Evolutionary conservation across 768 basidiomycete species (phyloP), one percentile per base, ranked within the genome.

Genomic region (Hypholoma sublateritium): DNA sequence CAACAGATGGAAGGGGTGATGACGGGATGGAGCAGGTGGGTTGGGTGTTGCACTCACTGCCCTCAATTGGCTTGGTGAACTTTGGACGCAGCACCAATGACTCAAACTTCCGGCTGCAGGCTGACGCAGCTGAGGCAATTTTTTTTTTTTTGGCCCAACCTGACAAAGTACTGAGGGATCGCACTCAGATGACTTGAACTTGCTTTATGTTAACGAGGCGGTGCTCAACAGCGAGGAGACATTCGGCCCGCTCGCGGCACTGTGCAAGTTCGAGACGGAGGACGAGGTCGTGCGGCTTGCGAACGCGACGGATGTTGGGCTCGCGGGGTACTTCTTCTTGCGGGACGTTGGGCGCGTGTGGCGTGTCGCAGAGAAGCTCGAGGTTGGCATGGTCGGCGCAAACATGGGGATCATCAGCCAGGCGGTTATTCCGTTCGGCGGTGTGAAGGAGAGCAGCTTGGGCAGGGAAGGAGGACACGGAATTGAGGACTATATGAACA

Each of bases 291-390:
- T 98, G 55, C 78, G 80, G 62, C 72, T 93, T 50, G 96, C 96
- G 34, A 98, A 99, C 71, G 75, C 83, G 63, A 80, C 87, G 1
- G 84, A 91, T n/a, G 84, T 90, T 22, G 97, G 97, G 0, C 78
- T 99, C 21, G 94, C 96, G 17, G 95, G 95, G 4, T 97, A 98
- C 74, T 95, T 98, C 79, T 99, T 86, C 79, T 81, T 80, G 37
- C 68, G 81, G 62, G 96, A 98, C 68, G 79, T 97, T 4, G 91
- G 93, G 3, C 76, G 95, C 37, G 88, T 92, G 42, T 98, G 93
- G 91, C 83, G 96, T 39, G 95, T 99, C 16, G 93, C 95, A 13
- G 97, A 97, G 76, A 88, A 81, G 62, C 77, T 98, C 25, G 93
- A 99, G 72, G 93, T 95, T 5, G 96, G 95, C 5, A 98, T 84